Evolutionary conservation across 495 filamentous ascomycete genomes (phyloP), one percentile per base, ranked within the genome.

Genomic region (Entonaema liquescens): DNA sequence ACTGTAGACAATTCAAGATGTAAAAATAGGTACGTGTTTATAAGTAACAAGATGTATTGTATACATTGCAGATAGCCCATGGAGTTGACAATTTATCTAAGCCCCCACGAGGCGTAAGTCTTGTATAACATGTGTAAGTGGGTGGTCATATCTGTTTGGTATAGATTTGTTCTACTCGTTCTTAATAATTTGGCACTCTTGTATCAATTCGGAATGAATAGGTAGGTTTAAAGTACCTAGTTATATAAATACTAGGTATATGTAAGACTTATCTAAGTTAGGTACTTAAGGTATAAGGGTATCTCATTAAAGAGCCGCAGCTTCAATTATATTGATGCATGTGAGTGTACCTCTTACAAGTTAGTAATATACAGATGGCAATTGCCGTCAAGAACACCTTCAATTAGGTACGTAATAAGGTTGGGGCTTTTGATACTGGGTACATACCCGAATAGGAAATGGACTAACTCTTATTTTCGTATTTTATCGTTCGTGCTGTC

Each of bases 261-360:
- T n/a, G n/a, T 31, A 7, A 31, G 1, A 38, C 3, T 0, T 38
- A 36, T 8, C 33, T 36, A 36, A 8, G 6, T 2, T 17, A 47
- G 6, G 5, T 47, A 44, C 29, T 7, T 31, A 3, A 9, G 6
- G 5, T 57, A 3, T 31, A 3, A 9, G 6, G 5, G 35, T 31
- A 36, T 57, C 25, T 19, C 17, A 6, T 36, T 13, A 5, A 54
- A 53, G 60, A 53, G 47, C 50, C 21, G 42, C 59, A 62, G 23
- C 19, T 52, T 49, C 7, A 17, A 52, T 33, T 31, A 21, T 47
- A 47, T 8, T 47, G 9, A 2, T 21, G 11, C 42, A 19, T 47
- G 8, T 23, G 23, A 23, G 42, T 9, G 8, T 33, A 33, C 2
- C 12, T 11, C 19, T 21, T 47, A 3, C 5, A 47, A 47, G 42